Evolutionary conservation across 805 yeast species (phyloP), one percentile per base, ranked within the genome.

Genomic region (Candida easanensis): DNA sequence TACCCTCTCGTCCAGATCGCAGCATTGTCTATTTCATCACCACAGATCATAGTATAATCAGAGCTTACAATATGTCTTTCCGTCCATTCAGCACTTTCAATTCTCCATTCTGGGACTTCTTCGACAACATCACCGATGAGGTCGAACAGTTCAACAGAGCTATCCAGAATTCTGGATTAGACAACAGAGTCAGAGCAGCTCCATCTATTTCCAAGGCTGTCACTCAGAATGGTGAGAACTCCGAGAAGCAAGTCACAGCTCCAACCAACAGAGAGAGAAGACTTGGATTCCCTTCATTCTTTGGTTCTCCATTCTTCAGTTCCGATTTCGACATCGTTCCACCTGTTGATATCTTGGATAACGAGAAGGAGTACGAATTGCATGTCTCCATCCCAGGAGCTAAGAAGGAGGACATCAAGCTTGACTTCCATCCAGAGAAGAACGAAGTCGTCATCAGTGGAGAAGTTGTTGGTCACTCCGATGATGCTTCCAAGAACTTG

Each of bases 361-460:
- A 67, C 35, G 73, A 70, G 5, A 58, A 65, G 35, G 52, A 60
- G 16, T 74, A 70, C 47, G 69, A 65, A 33, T 53, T 75, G 28
- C 67, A 66, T 28, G 63, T 73, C 4, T 67, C 77, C 1, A 59
- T 74, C 40, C 77, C 80, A 9, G 80, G 80, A 41, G 76, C 74
- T 16, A 54, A 62, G 34, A 69, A 67, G 53, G 73, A 74, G 17
- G 59, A 66, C 34, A 63, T 73, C 51, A 60, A 67, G 13, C 56
- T 74, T 41, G 79, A 75, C 54, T 76, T 68, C 59, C 68, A 74
- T 54, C 64, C 71, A 46, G 70, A 70, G 32, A 60, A 64, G 17
- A 70, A 72, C 41, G 69, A 70, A 48, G 57, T 76, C 41, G 53
- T 63, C 13, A 56, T 76, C 26, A 60, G 68, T 38, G 81, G 81